Evolutionary conservation across 306 rosid species (phyloP).

Genomic region (Vigna mungo): DNA sequence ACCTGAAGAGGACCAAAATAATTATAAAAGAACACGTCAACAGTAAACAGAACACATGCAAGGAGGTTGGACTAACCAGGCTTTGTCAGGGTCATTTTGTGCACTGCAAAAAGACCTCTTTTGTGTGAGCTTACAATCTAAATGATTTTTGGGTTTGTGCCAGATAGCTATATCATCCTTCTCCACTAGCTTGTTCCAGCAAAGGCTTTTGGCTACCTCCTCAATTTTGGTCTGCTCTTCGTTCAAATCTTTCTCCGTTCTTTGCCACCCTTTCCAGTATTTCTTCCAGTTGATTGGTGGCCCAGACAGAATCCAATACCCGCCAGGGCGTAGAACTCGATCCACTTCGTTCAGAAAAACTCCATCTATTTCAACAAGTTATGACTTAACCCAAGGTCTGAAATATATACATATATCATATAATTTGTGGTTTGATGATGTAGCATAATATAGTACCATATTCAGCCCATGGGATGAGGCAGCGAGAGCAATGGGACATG

Average conservation of each 20-base stretch:
- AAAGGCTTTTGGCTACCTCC: constrained; percentile 69
- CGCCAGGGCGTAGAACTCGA: constrained; percentile 80
- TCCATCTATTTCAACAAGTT: constrained; percentile 57
- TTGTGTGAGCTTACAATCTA: constrained; percentile 52
- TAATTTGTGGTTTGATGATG: background rate
- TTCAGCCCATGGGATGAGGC: constrained; percentile 81
- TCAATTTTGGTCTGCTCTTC: constrained; percentile 71
- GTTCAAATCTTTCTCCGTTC: constrained; percentile 64
- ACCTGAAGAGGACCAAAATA: constrained; percentile 55
- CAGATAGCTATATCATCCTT: constrained; percentile 76
- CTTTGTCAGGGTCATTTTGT: constrained; percentile 63
- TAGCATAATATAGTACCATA: constrained; percentile 37
- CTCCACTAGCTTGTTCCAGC: constrained; percentile 78
- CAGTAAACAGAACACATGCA: background rate
- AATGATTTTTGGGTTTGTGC: constrained; percentile 82
- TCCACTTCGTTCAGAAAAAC: constrained; percentile 71
- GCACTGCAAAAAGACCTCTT: constrained; percentile 56
- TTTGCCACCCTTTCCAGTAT: constrained; percentile 75
- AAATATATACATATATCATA: background rate
- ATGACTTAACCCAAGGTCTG: no score
- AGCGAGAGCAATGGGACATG: constrained; percentile 89
- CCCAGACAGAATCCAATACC: constrained; percentile 86
- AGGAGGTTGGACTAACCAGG: constrained; percentile 60
- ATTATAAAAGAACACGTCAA: background rate
- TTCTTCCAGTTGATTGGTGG: constrained; percentile 78